Conservation (phyloP, 805 yeast genomes). For the Lachancea sp. region DNA sequence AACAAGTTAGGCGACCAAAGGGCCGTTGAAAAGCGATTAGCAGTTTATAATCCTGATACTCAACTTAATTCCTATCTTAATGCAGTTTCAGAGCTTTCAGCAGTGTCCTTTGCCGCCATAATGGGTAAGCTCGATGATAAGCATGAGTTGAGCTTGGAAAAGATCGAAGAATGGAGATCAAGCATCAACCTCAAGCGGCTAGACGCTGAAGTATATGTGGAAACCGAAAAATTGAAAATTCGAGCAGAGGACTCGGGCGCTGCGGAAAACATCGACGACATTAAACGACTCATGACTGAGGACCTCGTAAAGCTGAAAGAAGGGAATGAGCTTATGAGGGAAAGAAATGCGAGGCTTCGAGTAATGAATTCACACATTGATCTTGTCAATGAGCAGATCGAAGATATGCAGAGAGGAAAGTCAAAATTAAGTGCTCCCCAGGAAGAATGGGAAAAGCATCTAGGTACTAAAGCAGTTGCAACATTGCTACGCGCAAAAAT, state of each 20-base stretch:
- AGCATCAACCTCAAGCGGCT: slow-evolving; percentile 18
- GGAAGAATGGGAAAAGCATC: slow-evolving; percentile 26
- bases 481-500: slow-evolving; percentile 19
- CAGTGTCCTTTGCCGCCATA: slow-evolving; percentile 17
- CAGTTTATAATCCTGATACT: slow-evolving; percentile 14
- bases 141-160: slow-evolving; percentile 10
- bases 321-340: slow-evolving; percentile 12
- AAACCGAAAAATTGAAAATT: slow-evolving; percentile 19
- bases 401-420: slow-evolving; percentile 18
- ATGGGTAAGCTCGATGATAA: slow-evolving; percentile 18
- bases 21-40: slow-evolving; percentile 5
- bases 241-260: slow-evolving; percentile 24
- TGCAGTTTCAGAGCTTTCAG: slow-evolving; percentile 16
- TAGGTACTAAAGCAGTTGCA: slow-evolving; percentile 21
- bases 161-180: slow-evolving; percentile 12
- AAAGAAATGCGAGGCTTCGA: slow-evolving; percentile 20
- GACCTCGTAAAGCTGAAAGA: slow-evolving; percentile 16
- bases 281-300: slow-evolving; percentile 12
- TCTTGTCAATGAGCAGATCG: slow-evolving; percentile 22
- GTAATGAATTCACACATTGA: slow-evolving; percentile 22
- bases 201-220: slow-evolving; percentile 25
- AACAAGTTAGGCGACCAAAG: neutral
- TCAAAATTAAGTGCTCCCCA: slow-evolving; percentile 21
- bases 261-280: slow-evolving; percentile 12
- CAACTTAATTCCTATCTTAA: slow-evolving; percentile 24